phyloP scores from a whole-genome alignment of 2,329 filamentous ascomycete genomes.

The Basipetospora sp. region DNA sequence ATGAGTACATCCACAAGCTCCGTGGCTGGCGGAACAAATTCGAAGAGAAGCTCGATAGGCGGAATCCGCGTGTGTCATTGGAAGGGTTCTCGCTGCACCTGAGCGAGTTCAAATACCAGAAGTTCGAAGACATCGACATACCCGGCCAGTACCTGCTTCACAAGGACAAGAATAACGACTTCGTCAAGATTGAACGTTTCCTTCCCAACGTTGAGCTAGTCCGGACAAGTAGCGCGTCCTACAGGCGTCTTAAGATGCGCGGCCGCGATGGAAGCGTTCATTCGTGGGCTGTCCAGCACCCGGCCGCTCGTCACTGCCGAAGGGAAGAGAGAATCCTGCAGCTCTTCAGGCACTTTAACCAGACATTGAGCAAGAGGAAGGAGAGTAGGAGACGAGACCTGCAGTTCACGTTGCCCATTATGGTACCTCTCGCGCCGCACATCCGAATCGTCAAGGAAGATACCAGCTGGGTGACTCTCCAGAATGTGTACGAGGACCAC shows the following conservation, averaged over 20 bases:
- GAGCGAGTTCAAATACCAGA: conserved; percentile 92
- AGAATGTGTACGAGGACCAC: conserved; percentile 92
- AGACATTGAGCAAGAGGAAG: conserved; percentile 79
- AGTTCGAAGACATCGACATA: conserved; percentile 96
- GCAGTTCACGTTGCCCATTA: conserved; percentile 88
- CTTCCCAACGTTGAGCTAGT: conserved; percentile 88
- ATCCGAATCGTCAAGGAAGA: conserved; percentile 95
- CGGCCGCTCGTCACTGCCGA: conserved; percentile 78
- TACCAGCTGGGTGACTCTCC: conserved; percentile 80
- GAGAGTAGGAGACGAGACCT: conserved; percentile 86
- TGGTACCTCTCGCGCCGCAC: conserved; percentile 88
- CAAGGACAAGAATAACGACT: conserved; percentile 98
- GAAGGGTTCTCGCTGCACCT: conserved; percentile 81
- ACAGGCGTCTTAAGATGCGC: conserved; percentile 85
- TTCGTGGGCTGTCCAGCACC: conserved; percentile 90
- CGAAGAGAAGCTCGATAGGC: conserved; percentile 87
- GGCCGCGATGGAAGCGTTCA: conserved; percentile 97
- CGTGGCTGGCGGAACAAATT: conserved; percentile 95
- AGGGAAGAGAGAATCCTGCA: conserved; percentile 91
- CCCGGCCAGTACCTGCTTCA: conserved; percentile 94
- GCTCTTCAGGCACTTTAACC: conserved; percentile 94
- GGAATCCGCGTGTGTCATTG: conserved; percentile 56
- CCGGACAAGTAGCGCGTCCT: conserved; percentile 76
- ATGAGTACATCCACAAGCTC: conserved; percentile 94
- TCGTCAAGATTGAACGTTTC: conserved; percentile 93